These are phyloP conservation scores for Wickerhamomyces canadensis DNA, from an alignment of 805 yeast species.

Conservation along the genomic window DNA sequence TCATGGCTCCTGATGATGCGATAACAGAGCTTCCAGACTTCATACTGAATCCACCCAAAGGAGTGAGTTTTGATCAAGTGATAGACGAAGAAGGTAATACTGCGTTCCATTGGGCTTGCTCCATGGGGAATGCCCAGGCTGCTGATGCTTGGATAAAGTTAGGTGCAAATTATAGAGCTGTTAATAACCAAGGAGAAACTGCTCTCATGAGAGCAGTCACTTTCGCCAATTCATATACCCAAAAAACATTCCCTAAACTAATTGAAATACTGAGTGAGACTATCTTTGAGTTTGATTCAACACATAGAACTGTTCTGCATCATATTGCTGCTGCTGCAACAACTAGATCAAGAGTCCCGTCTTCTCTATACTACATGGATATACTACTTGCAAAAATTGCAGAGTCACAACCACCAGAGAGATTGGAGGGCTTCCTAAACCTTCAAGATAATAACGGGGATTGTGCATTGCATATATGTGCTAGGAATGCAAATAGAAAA, in stretches of 20 bases:
- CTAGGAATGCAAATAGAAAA: slow-evolving; percentile 50
- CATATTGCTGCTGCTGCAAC: slow-evolving; percentile 72
- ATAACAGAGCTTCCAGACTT: slow-evolving; percentile 54
- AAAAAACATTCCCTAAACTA: slow-evolving; percentile 73
- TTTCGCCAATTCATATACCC: slow-evolving; percentile 82
- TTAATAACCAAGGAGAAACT: slow-evolving; percentile 73
- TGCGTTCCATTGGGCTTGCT: slow-evolving; percentile 95
- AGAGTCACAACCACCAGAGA: slow-evolving; percentile 55
- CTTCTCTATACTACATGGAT: slow-evolving; percentile 80
- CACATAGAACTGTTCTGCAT: slow-evolving; percentile 76
- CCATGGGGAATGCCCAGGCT: slow-evolving; percentile 81
- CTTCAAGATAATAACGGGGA: slow-evolving; percentile 74
- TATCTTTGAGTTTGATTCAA: slow-evolving; percentile 68
- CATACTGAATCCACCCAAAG: slow-evolving; percentile 55
- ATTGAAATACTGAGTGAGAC: slow-evolving; percentile 73
- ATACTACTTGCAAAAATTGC: slow-evolving; percentile 68
- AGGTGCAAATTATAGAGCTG: slow-evolving; percentile 62
- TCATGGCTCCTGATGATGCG: slow-evolving; percentile 52
- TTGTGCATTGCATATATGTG: slow-evolving; percentile 72
- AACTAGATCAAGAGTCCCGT: slow-evolving; percentile 61
- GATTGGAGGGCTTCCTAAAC: slow-evolving; percentile 53
- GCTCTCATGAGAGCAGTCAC: slow-evolving; percentile 80
- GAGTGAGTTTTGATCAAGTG: slow-evolving; percentile 65
- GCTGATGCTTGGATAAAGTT: slow-evolving; percentile 68
- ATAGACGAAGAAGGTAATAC: slow-evolving; percentile 95